Conservation (phyloP, 202 grass and related monocot species). For the Eragrostis tef region DNA sequence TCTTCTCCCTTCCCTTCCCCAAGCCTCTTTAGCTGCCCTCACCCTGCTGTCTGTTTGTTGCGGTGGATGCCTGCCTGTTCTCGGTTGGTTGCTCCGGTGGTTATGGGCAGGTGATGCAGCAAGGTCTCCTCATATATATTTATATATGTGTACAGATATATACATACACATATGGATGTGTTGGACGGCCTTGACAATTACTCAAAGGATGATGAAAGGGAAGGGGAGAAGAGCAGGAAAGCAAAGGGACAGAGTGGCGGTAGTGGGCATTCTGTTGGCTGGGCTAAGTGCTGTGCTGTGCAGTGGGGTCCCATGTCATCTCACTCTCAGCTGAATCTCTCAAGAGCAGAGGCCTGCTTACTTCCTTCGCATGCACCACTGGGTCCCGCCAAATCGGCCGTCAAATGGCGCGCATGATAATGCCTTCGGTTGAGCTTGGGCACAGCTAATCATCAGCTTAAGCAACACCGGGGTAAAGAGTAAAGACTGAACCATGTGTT, state of each 20-base stretch:
- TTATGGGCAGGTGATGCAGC: constrained; percentile 11
- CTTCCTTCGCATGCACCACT: constrained; percentile 16
- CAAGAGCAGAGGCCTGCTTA: constrained; percentile 13
- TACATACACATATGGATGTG: neutral
- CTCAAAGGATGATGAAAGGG: constrained; percentile 45
- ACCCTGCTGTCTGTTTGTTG: neutral
- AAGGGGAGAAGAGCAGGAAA: constrained; percentile 22
- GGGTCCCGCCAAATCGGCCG: constrained; percentile 36
- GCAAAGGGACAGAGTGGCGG: constrained; percentile 29
- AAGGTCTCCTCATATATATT: neutral
- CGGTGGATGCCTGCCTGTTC: constrained; percentile 22
- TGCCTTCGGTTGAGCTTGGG: constrained; percentile 13
- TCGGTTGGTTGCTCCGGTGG: constrained; percentile 34
- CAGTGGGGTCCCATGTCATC: neutral
- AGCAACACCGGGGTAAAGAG: neutral
- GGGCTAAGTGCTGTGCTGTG: constrained; percentile 31
- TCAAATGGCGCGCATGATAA: constrained; percentile 19
- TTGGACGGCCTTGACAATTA: constrained; percentile 48
- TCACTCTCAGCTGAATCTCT: constrained; percentile 18
- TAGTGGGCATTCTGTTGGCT: constrained; percentile 59
- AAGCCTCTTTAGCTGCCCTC: neutral
- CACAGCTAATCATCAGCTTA: constrained; percentile 6
- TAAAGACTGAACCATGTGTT: neutral
- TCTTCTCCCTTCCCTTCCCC: too few relatives aligned
- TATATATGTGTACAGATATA: neutral